Conservation (phyloP, 176 grass and related monocot genomes). For the Oryza brachyantha region DNA sequence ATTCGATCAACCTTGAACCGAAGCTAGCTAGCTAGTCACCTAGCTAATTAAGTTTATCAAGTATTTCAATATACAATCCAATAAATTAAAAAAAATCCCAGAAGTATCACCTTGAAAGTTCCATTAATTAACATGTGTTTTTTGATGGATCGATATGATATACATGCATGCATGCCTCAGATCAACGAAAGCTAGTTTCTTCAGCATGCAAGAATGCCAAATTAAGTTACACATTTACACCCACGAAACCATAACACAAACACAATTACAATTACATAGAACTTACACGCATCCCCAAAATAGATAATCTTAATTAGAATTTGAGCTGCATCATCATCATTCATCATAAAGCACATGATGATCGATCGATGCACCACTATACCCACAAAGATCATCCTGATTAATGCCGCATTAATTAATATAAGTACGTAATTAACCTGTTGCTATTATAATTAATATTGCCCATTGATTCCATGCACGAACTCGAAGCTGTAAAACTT, state of each 20-base stretch:
- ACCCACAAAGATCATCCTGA: conserved; percentile 51
- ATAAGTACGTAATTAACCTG: no score
- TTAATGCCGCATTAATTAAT: conserved; percentile 24
- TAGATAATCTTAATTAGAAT: conserved; percentile 35
- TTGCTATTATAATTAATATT: conserved; percentile 16
- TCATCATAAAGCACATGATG: conserved; percentile 36
- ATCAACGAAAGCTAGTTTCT: conserved; percentile 13
- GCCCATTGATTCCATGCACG: conserved; percentile 17
- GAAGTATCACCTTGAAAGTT: conserved; percentile 1
- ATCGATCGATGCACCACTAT: conserved; percentile 30
- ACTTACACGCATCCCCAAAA: conserved; percentile 14
- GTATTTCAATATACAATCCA: background rate
- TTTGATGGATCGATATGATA: conserved; percentile 3
- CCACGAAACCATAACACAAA: conserved; percentile 9
- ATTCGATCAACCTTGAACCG: background rate
- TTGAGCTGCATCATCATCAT: conserved; percentile 30
- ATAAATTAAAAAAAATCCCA: conserved; percentile 6
- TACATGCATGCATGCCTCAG: conserved; percentile 11
- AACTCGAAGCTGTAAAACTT: conserved; percentile 44
- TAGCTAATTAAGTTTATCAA: background rate
- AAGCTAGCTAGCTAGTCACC: no score
- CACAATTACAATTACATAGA: background rate
- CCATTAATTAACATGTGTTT: background rate
- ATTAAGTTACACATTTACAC: conserved; percentile 55
- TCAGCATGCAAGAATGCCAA: conserved; percentile 31